phyloP scores from a whole-genome alignment of 352 stramenopile genomes.

The Globisporangium perplexum region DNA sequence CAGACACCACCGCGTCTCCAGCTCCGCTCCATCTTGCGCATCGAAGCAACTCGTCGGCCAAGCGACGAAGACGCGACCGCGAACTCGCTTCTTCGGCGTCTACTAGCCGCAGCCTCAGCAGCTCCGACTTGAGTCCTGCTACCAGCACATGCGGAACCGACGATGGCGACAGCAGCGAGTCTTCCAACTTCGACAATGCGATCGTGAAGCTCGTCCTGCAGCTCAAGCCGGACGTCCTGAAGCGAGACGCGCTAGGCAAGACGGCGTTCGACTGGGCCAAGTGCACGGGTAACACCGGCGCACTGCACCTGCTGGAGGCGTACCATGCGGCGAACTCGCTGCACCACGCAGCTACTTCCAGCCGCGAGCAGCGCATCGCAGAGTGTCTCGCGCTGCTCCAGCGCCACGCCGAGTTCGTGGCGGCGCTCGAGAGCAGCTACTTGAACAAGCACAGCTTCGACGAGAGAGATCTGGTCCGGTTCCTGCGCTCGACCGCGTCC shows the following conservation, averaged over 20 bases:
- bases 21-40: neutral
- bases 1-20: constrained; percentile 3
- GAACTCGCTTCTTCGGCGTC: neutral
- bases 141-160: constrained; percentile 4
- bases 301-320: constrained; percentile 26
- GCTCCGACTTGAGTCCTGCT: neutral
- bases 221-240: constrained; percentile 35
- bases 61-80: neutral
- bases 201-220: constrained; percentile 39
- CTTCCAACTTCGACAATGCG: constrained; percentile 36
- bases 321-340: constrained; percentile 28
- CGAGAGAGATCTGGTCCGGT: constrained; percentile 29
- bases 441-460: constrained; percentile 33
- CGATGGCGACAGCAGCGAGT: neutral
- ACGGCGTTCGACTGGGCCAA: constrained; percentile 65
- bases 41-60: neutral
- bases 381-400: constrained; percentile 32
- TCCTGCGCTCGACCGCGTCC: constrained; percentile 16
- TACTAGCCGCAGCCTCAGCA: neutral
- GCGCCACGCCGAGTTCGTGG: constrained; percentile 27
- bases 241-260: constrained; percentile 36
- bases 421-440: constrained; percentile 19
- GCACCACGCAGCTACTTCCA: constrained; percentile 25
- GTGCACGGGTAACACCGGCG: constrained; percentile 34
- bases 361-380: constrained; percentile 24